Base-by-base conservation (phyloP, 2,329 filamentous ascomycete species). In the Cytospora paraplurivora region DNA sequence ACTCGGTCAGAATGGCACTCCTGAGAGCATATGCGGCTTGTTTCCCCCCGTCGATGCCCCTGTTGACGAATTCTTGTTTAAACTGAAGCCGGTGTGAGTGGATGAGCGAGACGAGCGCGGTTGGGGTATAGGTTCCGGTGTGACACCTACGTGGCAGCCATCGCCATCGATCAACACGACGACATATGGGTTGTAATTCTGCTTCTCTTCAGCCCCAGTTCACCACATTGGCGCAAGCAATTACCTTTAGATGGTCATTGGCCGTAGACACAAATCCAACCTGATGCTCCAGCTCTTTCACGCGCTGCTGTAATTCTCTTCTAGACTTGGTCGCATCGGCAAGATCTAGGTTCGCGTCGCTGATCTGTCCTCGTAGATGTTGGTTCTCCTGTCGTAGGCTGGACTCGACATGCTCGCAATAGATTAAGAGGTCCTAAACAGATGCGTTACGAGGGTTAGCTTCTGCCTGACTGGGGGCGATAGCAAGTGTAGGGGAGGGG, bases 161-260 rank as follows among this genome's bases (percentile, higher is more conserved):
- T 89, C 82, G 44, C 86, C 87, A 71, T 89, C 87, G 68, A 89
- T 82, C 68, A 88, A 71, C 47, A 87, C 79, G 67, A 85, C 73
- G 69, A 88, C 77, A 72, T 89, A 89, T 49, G 82, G 79, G 72
- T 87, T 87, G 56, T 76, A 78, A 64, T 78, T 80, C 82, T 86
- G 69, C 55, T 66, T 69, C 63, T 71, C 68, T 67, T 66, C 54
- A 63, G 66, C 64, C 12, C 60, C 38, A 33, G 21, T 62, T 61
- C 61, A 66, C 61, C 61, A 63, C 57, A 34, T 47, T 41, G 38
- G 62, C 61, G 49, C 63, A 67, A 62, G 60, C 56, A 59, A 66
- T 64, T 78, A 84, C 82, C 78, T 81, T 82, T 66, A 82, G 72
- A 56, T 73, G 73, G 55, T 79, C 75, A 65, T 78, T 78, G 66